Evolutionary conservation across 2,329 filamentous ascomycete genomes (phyloP).

Genomic region (Ambrosiella xylebori): DNA sequence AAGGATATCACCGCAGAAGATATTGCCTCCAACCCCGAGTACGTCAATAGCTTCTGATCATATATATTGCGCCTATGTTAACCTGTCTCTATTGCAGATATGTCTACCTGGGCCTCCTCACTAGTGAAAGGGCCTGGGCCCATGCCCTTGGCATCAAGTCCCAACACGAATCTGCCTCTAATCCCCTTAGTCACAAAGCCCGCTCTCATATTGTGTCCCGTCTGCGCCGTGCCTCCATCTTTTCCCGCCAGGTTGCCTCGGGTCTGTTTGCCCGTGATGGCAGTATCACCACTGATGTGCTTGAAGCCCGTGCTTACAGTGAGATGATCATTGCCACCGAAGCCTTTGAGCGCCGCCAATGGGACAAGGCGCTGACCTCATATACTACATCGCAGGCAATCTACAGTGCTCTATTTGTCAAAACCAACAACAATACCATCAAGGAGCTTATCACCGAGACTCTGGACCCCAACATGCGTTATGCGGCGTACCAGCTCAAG

Average conservation of each 20-base stretch:
- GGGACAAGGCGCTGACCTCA: slow-evolving; percentile 58
- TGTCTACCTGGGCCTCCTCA: slow-evolving; percentile 63
- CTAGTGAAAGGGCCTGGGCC: slow-evolving; percentile 82
- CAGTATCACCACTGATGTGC: slow-evolving; percentile 48
- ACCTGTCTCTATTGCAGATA: slow-evolving; percentile 33
- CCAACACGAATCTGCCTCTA: slow-evolving; percentile 59
- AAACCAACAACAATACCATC: slow-evolving; percentile 53
- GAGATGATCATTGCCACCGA: slow-evolving; percentile 59
- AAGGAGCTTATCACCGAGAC: slow-evolving; percentile 73
- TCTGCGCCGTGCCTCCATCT: slow-evolving; percentile 58
- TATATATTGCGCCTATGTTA: background rate
- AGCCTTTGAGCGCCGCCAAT: slow-evolving; percentile 74
- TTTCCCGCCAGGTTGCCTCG: slow-evolving; percentile 49
- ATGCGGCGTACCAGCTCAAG: slow-evolving; percentile 82
- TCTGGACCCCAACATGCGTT: slow-evolving; percentile 84
- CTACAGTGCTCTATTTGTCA: slow-evolving; percentile 56
- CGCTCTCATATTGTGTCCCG: slow-evolving; percentile 80
- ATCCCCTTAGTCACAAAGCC: slow-evolving; percentile 61
- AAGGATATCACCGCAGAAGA: slow-evolving; percentile 55
- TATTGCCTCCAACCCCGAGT: slow-evolving; percentile 61
- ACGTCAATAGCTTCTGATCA: slow-evolving; percentile 19
- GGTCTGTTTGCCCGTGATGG: slow-evolving; percentile 46
- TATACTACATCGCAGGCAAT: slow-evolving; percentile 67
- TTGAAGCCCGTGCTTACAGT: slow-evolving; percentile 77
- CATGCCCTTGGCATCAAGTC: slow-evolving; percentile 92